Conservation (phyloP, 768 basidiomycete genomes). For the Hydnomerulius pinastri region DNA sequence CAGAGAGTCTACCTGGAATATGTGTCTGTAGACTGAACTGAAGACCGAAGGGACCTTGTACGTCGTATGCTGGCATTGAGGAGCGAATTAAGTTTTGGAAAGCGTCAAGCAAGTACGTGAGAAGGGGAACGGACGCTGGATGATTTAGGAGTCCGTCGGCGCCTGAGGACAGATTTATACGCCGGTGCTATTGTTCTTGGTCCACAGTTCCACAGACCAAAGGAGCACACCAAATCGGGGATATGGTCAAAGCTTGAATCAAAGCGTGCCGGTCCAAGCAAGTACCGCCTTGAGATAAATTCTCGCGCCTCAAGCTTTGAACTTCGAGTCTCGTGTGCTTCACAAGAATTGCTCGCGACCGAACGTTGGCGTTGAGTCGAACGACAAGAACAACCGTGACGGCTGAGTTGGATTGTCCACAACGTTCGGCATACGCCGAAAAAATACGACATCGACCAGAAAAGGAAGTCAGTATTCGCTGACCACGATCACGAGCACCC, state of each 20-base stretch:
- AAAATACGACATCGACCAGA: background rate
- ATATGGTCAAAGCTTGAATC: slow-evolving; percentile 1
- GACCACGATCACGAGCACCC: background rate
- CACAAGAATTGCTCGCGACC: background rate
- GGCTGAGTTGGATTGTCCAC: slow-evolving; percentile 14
- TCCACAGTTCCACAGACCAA: slow-evolving; percentile 6
- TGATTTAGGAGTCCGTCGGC: background rate
- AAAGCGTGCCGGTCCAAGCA: slow-evolving; percentile 1
- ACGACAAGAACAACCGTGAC: background rate
- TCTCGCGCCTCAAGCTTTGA: slow-evolving; percentile 2
- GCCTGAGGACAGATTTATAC: background rate
- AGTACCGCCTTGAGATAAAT: too few species aligned
- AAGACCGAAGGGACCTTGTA: slow-evolving; percentile 23
- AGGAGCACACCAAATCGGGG: slow-evolving; percentile 22
- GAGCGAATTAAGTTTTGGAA: background rate
- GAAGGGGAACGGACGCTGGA: background rate
- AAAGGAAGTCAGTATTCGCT: background rate
- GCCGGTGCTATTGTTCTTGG: slow-evolving; percentile 18
- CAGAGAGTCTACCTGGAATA: slow-evolving; percentile 7
- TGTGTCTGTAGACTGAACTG: slow-evolving; percentile 18
- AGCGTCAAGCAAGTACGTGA: background rate
- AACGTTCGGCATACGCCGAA: slow-evolving; percentile 18
- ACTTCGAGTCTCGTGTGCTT: background rate
- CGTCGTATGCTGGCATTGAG: slow-evolving; percentile 23
- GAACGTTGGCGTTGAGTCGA: slow-evolving; percentile 10